These are phyloP conservation scores for Pseudocercospora ulei DNA, from an alignment of 2,329 filamentous ascomycete genomes.

Conservation along the genomic window DNA sequence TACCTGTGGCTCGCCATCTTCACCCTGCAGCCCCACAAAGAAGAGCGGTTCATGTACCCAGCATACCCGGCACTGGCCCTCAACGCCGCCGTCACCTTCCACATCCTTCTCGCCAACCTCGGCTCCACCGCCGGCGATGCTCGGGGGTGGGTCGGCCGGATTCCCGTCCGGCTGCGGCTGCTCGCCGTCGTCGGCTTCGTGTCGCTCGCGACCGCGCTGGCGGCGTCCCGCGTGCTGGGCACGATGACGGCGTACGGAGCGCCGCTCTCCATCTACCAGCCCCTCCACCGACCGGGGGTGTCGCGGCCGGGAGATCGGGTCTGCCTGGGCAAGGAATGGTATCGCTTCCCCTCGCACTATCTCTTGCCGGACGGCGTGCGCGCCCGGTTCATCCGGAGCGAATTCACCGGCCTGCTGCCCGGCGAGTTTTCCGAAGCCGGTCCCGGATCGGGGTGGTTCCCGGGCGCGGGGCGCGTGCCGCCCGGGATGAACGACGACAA, in stretches of 20 bases:
- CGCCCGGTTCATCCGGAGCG: constrained; percentile 82
- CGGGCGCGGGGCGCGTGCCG: constrained; percentile 75
- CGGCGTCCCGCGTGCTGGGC: constrained; percentile 63
- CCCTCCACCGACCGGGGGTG: constrained; percentile 51
- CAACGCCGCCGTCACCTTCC: constrained; percentile 75
- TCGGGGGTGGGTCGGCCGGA: constrained; percentile 54
- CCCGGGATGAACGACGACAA: constrained; percentile 88
- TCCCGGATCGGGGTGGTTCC: constrained; percentile 56
- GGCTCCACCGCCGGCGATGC: constrained; percentile 61
- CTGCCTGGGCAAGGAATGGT: constrained; percentile 96
- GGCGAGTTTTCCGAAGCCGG: constrained; percentile 76
- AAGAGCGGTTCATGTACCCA: constrained; percentile 98
- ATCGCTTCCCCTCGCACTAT: constrained; percentile 89
- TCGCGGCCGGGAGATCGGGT: constrained; percentile 57
- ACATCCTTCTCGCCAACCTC: constrained; percentile 66
- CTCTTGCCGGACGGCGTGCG: constrained; percentile 74
- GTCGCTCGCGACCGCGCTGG: constrained; percentile 44
- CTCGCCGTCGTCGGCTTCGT: constrained; percentile 50
- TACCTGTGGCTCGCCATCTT: constrained; percentile 94
- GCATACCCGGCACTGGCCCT: constrained; percentile 82
- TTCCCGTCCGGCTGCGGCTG: constrained; percentile 68
- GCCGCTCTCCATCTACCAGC: constrained; percentile 60
- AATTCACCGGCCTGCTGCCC: constrained; percentile 78
- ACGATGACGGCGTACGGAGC: constrained; percentile 74
- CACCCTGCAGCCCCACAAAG: constrained; percentile 86